Base-by-base conservation (phyloP, 2,329 filamentous ascomycete genomes). In the Xenoacremonium recifei region DNA sequence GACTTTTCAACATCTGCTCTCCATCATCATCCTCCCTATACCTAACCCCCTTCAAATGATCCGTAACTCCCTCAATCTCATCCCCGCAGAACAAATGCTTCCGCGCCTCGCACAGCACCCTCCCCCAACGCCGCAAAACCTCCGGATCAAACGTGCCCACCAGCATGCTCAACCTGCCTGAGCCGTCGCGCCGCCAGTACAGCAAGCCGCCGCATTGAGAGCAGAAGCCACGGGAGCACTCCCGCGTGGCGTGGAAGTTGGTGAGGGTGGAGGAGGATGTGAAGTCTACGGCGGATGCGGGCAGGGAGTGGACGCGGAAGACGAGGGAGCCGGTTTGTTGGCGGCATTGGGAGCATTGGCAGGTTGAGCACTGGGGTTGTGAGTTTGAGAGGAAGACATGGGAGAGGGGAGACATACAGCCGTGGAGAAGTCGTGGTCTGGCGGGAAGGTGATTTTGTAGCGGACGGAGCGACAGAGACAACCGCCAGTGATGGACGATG, bases 331-430 rank as follows among this genome's bases (percentile, higher is more conserved):
- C 75, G 6, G 72, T 72, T 45, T 71, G 67, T 42, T 73, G 73
- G 54, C 76, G 74, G 59, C 75, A 79, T 55, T 78, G 75, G 6
- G 71, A 73, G 62, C 76, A 80, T 50, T 79, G 75, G 55, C 76
- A 80, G 6, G 70, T 75, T 34, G 60, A 57, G 45, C 65, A 64
- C 71, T 74, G 36, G 5, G 11, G 10, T 10, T 9, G 5, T 27
- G 10, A 32, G 38, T 36, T 16, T 35, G 40, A 9, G 21, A 42
- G 25, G 31, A 17, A 27, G 33, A 16, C 23, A 21, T 33, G 29
- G 20, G 30, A 33, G 34, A 39, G 13, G 29, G 21, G n/a, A 40
- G 17, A 40, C 53, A 37, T 56, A 69, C 67, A 21, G 49, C 47
- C 27, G 49, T 55, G 44, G 57, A 47, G 46, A 75, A 77, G 46